Evolutionary conservation across 495 filamentous ascomycete species (phyloP), one percentile per base, ranked within the genome.

Genomic region (Penicillium parvum): DNA sequence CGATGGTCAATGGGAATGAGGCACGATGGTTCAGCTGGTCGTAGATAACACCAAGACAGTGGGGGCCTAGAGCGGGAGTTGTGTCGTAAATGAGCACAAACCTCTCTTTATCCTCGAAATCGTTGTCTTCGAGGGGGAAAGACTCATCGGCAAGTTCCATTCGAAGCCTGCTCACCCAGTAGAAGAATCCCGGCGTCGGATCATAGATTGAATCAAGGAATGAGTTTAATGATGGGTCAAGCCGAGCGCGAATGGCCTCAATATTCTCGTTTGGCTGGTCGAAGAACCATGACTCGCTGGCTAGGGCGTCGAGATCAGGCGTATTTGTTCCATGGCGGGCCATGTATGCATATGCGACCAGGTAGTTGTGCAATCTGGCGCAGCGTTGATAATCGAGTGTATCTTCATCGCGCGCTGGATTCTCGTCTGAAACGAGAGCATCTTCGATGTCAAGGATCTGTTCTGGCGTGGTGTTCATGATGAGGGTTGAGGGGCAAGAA

Each of bases 281-380:
- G 11, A 38, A 39, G 8, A 39, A 35, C 32, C 30, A 19, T 21
- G 7, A 16, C 23, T 46, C 18, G 21, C 35, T 22, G 10, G 43
- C 52, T 39, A 55, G 27, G 3, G 43, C 44, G 25, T 56, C 40
- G 2, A 61, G 39, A 18, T 52, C 43, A 1, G 43, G 43, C 25
- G 25, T 34, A 11, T 42, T 12, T 28, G 26, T 39, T 17, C 49
- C 51, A 12, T 47, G 16, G 36, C 55, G 53, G 10, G 57, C 45
- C 34, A 61, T 42, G 58, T 53, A 71, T 47, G 45, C 59, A 40
- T 65, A 60, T 23, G 56, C 43, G 15, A 65, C 51, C 15, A 74
- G 46, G 23, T 65, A 58, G 39, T 72, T 74, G 46, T 71, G 69
- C 15, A 74, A 43, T 37, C 58, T 59, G 7, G 68, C 66, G 33